A percentile compares a stretch with the other conserved stretches of the same genome.
phyloP scores from a whole-genome alignment of 805 yeast genomes.

The Metschnikowia reukaufii region DNA sequence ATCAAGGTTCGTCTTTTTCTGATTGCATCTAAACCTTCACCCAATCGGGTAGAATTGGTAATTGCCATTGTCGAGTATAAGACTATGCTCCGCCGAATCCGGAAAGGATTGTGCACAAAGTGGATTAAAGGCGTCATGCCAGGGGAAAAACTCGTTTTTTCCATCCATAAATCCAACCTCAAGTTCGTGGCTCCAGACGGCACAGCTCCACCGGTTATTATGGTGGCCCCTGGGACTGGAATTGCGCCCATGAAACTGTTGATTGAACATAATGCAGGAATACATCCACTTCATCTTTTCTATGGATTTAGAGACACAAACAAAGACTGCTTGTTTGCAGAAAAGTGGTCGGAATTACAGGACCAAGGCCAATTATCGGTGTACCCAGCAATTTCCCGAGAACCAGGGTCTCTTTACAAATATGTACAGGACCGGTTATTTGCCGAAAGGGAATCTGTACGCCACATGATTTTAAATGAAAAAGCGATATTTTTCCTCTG shows the following conservation, averaged over 20 bases:
- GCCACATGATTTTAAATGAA: constrained; percentile 50
- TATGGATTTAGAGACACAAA: constrained; percentile 69
- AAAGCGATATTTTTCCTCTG: constrained; percentile 75
- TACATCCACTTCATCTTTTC: constrained; percentile 52
- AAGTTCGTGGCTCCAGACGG: constrained; percentile 24
- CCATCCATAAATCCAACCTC: constrained; percentile 48
- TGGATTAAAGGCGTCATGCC: constrained; percentile 57
- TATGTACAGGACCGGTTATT: constrained; percentile 81
- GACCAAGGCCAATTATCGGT: constrained; percentile 34
- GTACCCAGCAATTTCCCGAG: constrained; percentile 48
- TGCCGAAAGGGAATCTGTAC: constrained; percentile 48
- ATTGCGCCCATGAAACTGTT: constrained; percentile 87
- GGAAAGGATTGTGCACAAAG: constrained; percentile 80
- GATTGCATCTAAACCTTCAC: constrained; percentile 64
- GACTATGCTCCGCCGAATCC: constrained; percentile 71
- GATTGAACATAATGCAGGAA: constrained; percentile 41
- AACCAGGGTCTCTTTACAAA: constrained; percentile 38
- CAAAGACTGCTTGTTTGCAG: constrained; percentile 68
- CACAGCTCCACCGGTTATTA: constrained; percentile 48
- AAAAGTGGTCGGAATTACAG: constrained; percentile 47
- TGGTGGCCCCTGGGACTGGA: constrained; percentile 95
- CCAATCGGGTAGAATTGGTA: constrained; percentile 56
- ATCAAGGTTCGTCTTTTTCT: constrained; percentile 83
- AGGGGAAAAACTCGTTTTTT: constrained; percentile 54
- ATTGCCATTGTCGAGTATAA: constrained; percentile 84